Percentiles rank a stretch among this genome's conserved stretches.
Conservation (phyloP, 169 alveolate genomes). For the Cryptosporidium viatorum region DNA sequence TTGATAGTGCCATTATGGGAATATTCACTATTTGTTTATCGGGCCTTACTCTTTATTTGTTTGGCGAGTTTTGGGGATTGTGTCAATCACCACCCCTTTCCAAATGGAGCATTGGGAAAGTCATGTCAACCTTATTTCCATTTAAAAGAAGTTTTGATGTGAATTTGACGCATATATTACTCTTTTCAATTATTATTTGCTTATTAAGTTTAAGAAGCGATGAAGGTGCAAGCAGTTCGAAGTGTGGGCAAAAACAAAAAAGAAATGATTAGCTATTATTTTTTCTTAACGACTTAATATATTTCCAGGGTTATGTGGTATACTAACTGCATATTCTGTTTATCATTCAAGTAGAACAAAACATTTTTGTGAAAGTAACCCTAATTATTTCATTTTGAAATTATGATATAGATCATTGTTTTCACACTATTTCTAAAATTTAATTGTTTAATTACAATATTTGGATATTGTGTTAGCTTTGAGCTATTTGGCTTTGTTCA, state of each 20-base stretch:
- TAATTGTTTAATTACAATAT: too few species aligned
- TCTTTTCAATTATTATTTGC: conserved; percentile 78
- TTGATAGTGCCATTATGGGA: conserved; percentile 79
- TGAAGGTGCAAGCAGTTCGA: not conserved
- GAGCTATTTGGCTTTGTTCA: not conserved
- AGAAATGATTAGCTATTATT: not conserved
- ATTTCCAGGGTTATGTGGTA: not conserved
- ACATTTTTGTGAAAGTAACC: not conserved
- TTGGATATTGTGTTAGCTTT: too few species aligned
- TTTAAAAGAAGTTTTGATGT: conserved; percentile 80
- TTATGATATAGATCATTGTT: not conserved
- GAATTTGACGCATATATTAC: conserved; percentile 79
- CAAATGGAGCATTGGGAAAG: conserved; percentile 78
- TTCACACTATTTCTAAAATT: not conserved
- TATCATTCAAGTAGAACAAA: not conserved
- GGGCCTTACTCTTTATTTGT: conserved; percentile 78
- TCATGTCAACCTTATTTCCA: conserved; percentile 80
- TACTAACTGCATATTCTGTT: not conserved
- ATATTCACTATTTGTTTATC: conserved; percentile 80
- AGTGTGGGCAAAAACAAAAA: not conserved
- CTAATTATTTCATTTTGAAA: not conserved
- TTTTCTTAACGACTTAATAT: not conserved
- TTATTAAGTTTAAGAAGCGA: conserved; percentile 76
- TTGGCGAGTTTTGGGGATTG: conserved; percentile 81
- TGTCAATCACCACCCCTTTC: conserved; percentile 79